A percentile compares a stretch with the other conserved stretches of the same genome.
These are phyloP conservation scores for Carex sylvatica DNA, from an alignment of 202 grass and related monocot genomes.

Conservation along the genomic window DNA sequence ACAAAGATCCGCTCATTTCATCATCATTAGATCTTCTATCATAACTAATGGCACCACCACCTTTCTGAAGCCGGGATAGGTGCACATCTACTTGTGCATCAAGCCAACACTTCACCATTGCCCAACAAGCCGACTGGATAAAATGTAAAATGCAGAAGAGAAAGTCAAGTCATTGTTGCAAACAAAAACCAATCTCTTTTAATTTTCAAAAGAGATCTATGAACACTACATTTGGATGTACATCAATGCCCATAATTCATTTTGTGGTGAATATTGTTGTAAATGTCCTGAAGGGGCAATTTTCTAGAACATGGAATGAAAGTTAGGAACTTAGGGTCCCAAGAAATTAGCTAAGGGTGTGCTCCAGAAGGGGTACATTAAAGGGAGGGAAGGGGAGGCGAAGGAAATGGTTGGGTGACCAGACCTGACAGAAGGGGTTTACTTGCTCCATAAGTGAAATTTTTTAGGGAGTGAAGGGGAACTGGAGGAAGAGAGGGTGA, in stretches of 20 bases:
- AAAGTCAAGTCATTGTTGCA: not conserved
- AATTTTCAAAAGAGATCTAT: not conserved
- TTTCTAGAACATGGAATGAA: not conserved
- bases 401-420: too few relatives aligned
- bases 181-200: not conserved
- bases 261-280: not conserved
- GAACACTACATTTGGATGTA: conserved; percentile 5
- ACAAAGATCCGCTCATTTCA: conserved; percentile 67
- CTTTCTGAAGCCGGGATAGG: conserved; percentile 67
- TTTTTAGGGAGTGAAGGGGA: too few relatives aligned
- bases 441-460: too few relatives aligned
- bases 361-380: too few relatives aligned
- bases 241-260: conserved; percentile 8
- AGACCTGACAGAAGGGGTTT: too few relatives aligned
- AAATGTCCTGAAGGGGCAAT: conserved; percentile 1
- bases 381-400: too few relatives aligned
- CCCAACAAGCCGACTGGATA: conserved; percentile 93
- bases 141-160: conserved; percentile 18
- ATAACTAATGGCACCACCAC: conserved; percentile 31
- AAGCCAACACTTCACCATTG: conserved; percentile 89
- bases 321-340: not conserved
- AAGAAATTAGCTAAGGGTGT: not conserved
- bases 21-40: conserved; percentile 73
- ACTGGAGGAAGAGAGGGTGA: too few relatives aligned
- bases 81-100: conserved; percentile 85